These are phyloP conservation scores for Talaromyces sp. DNA, from an alignment of 2,329 filamentous ascomycete genomes.

Conservation along the genomic window DNA sequence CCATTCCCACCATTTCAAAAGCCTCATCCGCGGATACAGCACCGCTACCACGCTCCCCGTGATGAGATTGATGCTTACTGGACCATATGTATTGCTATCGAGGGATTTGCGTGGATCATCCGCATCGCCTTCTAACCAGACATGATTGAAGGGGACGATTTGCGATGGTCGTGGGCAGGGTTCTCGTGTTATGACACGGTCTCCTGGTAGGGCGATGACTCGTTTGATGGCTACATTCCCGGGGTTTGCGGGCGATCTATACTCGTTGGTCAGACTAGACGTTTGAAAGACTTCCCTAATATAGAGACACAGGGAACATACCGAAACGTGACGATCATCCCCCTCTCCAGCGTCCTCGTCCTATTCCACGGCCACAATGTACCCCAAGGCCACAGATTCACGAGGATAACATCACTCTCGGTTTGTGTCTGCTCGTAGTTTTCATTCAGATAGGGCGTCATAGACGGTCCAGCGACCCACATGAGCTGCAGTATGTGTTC, in stretches of 20 bases:
- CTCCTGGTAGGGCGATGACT: slow-evolving; percentile 75
- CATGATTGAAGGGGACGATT: slow-evolving; percentile 73
- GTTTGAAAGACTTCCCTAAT: not conserved
- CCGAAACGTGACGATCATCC: slow-evolving; percentile 69
- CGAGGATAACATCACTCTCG: slow-evolving; percentile 41
- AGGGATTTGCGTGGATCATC: slow-evolving; percentile 60
- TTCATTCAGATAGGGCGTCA: slow-evolving; percentile 74
- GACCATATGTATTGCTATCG: slow-evolving; percentile 90
- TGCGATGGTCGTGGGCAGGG: slow-evolving; percentile 55
- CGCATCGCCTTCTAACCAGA: slow-evolving; percentile 95
- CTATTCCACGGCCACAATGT: slow-evolving; percentile 46
- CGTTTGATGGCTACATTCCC: slow-evolving; percentile 73
- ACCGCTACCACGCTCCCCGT: slow-evolving; percentile 71
- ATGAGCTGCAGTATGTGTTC: slow-evolving; percentile 42
- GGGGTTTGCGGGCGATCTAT: slow-evolving; percentile 67
- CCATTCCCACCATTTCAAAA: slow-evolving; percentile 38
- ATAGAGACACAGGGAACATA: slow-evolving; percentile 16
- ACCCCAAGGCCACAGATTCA: slow-evolving; percentile 38
- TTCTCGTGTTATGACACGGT: slow-evolving; percentile 64
- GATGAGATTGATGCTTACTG: slow-evolving; percentile 71
- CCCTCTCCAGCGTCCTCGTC: slow-evolving; percentile 58
- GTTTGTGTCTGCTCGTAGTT: slow-evolving; percentile 51
- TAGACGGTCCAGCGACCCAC: slow-evolving; percentile 54
- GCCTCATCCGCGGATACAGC: slow-evolving; percentile 57
- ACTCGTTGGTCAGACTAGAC: not conserved